Percentiles rank a stretch among this genome's conserved stretches.
Evolutionary conservation across 78 protist species (phyloP).

Genomic region (Dictyostelium discoideum): DNA sequence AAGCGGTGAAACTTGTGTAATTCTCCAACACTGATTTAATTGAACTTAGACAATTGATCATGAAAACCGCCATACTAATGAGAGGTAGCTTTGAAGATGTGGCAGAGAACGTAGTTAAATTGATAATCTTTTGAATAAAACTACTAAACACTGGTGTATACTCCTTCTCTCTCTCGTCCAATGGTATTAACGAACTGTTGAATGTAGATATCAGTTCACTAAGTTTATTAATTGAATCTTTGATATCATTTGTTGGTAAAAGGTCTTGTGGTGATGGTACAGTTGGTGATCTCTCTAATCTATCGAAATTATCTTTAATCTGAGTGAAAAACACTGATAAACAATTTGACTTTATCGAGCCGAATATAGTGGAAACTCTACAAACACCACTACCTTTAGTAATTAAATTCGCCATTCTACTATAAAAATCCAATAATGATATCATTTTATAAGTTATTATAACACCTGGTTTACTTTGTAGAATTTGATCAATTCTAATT

Average conservation of each 20-base stretch:
- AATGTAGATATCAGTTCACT: constrained; percentile 49
- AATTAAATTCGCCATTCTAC: constrained; percentile 20
- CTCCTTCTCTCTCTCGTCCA: constrained; percentile 46
- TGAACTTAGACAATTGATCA: constrained; percentile 47
- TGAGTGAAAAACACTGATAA: constrained; percentile 17
- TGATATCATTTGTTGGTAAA: constrained; percentile 34
- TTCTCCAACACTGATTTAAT: not conserved
- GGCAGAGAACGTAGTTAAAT: constrained; percentile 34
- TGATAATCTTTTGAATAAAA: constrained; percentile 49
- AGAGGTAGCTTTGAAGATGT: constrained; percentile 38
- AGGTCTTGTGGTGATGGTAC: constrained; percentile 8
- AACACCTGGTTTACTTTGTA: constrained; percentile 67
- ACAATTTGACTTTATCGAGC: not conserved
- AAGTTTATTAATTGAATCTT: constrained; percentile 47
- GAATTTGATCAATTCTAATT: constrained; percentile 63
- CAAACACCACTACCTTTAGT: not conserved
- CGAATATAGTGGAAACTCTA: not conserved
- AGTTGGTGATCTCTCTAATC: not conserved
- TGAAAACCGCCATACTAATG: constrained; percentile 61
- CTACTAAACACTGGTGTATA: constrained; percentile 52
- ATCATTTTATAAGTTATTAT: constrained; percentile 51
- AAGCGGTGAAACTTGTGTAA: constrained; percentile 4
- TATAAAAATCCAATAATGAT: constrained; percentile 68
- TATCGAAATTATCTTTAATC: constrained; percentile 70
- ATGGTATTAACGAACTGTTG: constrained; percentile 57